Evolutionary conservation across 371 early-diverging fungal genomes (phyloP).

Genomic region (Syncephalastrum monosporum): DNA sequence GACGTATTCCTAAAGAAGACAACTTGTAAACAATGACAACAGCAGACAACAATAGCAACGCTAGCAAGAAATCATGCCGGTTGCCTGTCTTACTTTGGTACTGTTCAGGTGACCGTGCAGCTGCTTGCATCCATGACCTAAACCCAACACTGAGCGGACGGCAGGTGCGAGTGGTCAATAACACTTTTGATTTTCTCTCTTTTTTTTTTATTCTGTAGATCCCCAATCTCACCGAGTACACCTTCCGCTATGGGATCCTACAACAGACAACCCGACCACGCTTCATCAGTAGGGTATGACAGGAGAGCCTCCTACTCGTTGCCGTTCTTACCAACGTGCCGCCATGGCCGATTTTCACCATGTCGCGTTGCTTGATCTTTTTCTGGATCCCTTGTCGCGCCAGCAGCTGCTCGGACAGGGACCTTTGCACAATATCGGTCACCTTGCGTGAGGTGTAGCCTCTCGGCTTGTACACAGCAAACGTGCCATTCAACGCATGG

Average conservation of each 20-base stretch:
- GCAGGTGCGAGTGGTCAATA: not conserved
- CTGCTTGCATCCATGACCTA: slow-evolving; percentile 47
- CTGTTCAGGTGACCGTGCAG: slow-evolving; percentile 30
- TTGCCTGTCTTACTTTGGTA: slow-evolving; percentile 24
- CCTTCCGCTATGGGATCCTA: slow-evolving; percentile 58
- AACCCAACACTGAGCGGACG: slow-evolving; percentile 35
- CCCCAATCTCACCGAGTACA: slow-evolving; percentile 29
- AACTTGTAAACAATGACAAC: slow-evolving; percentile 1
- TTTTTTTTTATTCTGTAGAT: no score
- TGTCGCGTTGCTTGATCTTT: slow-evolving; percentile 15
- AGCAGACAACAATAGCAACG: not conserved
- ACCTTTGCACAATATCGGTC: slow-evolving; percentile 25
- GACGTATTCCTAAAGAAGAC: slow-evolving; percentile 32
- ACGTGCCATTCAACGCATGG: slow-evolving; percentile 34
- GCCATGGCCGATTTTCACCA: slow-evolving; percentile 53
- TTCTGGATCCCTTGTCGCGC: not conserved
- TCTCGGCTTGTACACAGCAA: slow-evolving; percentile 47
- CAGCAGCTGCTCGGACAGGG: slow-evolving; percentile 21
- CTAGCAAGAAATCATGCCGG: no score
- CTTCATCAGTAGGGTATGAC: not conserved
- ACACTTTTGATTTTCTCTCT: no score
- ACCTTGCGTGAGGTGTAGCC: slow-evolving; percentile 48
- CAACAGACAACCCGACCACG: not conserved
- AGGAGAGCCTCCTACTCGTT: not conserved
- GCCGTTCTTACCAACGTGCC: slow-evolving; percentile 41